Conservation (phyloP, 2,329 filamentous ascomycete genomes). For the Emericellopsis atlantica region DNA sequence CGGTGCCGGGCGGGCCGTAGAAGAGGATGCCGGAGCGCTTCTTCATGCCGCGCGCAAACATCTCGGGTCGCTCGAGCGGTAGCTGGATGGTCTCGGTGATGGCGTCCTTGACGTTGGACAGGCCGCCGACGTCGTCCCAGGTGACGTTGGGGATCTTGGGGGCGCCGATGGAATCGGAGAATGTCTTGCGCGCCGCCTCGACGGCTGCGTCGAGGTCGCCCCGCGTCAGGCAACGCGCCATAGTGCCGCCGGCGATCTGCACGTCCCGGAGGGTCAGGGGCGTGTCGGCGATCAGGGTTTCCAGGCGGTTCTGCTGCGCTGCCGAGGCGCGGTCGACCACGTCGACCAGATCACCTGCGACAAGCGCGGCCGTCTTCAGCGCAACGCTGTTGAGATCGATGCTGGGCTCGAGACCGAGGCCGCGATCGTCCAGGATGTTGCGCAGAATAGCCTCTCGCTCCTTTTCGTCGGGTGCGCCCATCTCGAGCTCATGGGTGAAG, state of each 20-base stretch:
- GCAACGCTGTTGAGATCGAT: constrained; percentile 79
- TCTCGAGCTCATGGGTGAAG: constrained; percentile 92
- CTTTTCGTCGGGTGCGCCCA: constrained; percentile 82
- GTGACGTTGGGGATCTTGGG: constrained; percentile 96
- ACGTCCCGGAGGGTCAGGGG: constrained; percentile 64
- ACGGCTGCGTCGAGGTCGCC: constrained; percentile 86
- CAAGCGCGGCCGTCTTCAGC: constrained; percentile 88
- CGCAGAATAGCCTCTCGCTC: constrained; percentile 82
- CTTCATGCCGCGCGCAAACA: constrained; percentile 97
- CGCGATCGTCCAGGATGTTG: constrained; percentile 63
- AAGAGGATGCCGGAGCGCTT: constrained; percentile 90
- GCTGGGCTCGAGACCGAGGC: constrained; percentile 65
- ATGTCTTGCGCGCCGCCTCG: constrained; percentile 92
- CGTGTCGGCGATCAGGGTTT: constrained; percentile 46
- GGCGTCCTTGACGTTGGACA: constrained; percentile 92
- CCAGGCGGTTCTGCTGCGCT: constrained; percentile 62
- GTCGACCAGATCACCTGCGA: constrained; percentile 87
- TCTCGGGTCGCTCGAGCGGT: constrained; percentile 78
- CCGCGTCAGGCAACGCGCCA: constrained; percentile 66
- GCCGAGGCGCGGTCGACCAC: constrained; percentile 83
- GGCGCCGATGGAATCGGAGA: constrained; percentile 91
- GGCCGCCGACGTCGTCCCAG: constrained; percentile 91
- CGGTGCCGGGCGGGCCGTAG: constrained; percentile 82
- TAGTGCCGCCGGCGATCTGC: constrained; percentile 73
- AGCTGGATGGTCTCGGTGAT: constrained; percentile 94